Evolutionary conservation across 2,329 filamentous ascomycete species (phyloP).

Genomic region (Ophiostoma sp.): DNA sequence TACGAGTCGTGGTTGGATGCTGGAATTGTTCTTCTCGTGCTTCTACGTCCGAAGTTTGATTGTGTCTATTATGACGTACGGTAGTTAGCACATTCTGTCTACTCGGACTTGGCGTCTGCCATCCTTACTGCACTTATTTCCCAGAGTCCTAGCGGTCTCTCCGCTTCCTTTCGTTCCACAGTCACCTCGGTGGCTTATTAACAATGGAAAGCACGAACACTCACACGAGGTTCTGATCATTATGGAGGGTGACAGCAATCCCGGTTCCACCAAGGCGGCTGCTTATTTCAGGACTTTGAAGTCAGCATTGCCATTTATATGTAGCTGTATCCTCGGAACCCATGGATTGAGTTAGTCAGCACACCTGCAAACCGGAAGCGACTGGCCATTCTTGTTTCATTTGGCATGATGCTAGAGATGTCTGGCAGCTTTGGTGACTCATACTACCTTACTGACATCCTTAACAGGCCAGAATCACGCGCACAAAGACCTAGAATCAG

Average conservation of each 20-base stretch:
- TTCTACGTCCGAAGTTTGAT: slow-evolving; percentile 32
- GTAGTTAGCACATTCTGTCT: neutral
- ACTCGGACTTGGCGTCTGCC: neutral
- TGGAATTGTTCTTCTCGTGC: slow-evolving; percentile 34
- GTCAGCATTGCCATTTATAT: neutral
- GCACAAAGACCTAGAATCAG: neutral
- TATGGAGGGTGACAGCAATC: neutral
- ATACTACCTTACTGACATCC: neutral
- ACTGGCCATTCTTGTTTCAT: neutral
- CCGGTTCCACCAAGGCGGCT: neutral
- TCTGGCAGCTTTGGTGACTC: neutral
- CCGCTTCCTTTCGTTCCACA: neutral
- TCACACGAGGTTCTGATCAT: neutral
- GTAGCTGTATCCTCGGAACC: neutral
- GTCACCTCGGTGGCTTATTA: neutral
- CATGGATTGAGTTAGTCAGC: neutral
- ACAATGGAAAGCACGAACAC: neutral
- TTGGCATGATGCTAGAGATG: neutral
- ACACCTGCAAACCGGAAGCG: neutral
- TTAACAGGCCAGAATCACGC: neutral
- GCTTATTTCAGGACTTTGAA: neutral
- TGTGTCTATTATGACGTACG: slow-evolving; percentile 32
- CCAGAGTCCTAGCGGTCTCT: neutral
- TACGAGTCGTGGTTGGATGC: slow-evolving; percentile 36
- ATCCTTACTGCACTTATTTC: neutral